These are phyloP conservation scores for Tilletia setariae DNA, from an alignment of 1,284 basidiomycete species.

Conservation along the genomic window DNA sequence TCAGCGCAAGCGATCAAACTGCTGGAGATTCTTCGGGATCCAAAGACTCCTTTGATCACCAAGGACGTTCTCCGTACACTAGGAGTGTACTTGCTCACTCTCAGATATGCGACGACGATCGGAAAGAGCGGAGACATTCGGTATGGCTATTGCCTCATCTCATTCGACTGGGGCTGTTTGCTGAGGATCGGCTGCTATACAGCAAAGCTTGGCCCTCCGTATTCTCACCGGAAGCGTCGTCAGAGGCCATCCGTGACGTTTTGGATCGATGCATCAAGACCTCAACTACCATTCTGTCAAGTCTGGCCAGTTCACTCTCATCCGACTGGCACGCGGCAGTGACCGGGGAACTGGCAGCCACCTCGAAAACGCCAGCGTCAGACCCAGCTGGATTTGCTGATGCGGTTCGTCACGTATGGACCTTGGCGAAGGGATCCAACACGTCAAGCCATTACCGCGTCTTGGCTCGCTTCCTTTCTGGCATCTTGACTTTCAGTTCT, in stretches of 20 bases:
- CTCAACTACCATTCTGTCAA: constrained; percentile 30
- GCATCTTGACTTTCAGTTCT: constrained; percentile 41
- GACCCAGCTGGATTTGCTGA: background rate
- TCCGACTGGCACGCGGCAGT: constrained; percentile 32
- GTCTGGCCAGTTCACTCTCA: constrained; percentile 24
- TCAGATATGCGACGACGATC: constrained; percentile 59
- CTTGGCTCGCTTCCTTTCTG: constrained; percentile 42
- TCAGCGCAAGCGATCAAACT: background rate
- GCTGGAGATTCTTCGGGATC: background rate
- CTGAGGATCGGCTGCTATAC: constrained; percentile 58
- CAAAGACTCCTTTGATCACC: background rate
- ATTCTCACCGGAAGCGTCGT: constrained; percentile 56
- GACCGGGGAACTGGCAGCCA: background rate
- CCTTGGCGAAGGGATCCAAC: background rate
- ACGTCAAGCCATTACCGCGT: constrained; percentile 22
- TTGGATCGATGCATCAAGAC: constrained; percentile 20
- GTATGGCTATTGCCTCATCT: constrained; percentile 60
- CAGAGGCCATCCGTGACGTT: background rate
- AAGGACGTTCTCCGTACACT: background rate
- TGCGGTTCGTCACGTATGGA: background rate
- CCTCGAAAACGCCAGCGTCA: background rate
- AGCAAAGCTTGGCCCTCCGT: constrained; percentile 58
- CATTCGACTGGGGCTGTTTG: constrained; percentile 48
- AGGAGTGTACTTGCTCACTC: constrained; percentile 2
- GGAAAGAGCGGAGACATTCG: constrained; percentile 63